Percentiles rank a stretch among this genome's conserved stretches.
phyloP scores from a whole-genome alignment of 495 filamentous ascomycete species.

The Xylaria grammica region DNA sequence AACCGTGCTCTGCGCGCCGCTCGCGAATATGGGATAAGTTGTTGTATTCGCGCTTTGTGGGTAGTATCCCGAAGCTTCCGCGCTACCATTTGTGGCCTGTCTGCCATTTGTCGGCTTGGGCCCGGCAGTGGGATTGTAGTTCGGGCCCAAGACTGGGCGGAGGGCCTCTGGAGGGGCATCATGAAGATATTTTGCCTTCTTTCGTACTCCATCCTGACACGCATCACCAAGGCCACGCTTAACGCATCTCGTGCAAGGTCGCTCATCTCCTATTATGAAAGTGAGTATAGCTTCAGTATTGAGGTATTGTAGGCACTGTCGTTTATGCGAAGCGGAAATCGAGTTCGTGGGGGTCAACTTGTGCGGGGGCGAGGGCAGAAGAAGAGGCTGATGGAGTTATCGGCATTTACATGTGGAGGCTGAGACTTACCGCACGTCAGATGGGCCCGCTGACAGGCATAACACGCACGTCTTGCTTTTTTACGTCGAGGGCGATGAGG shows the following conservation, averaged over 20 bases:
- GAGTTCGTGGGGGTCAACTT: constrained; percentile 22
- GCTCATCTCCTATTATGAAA: constrained; percentile 63
- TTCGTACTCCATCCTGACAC: constrained; percentile 94
- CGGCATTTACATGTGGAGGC: constrained; percentile 28
- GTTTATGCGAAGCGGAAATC: not conserved
- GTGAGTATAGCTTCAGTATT: constrained; percentile 24
- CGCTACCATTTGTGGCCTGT: constrained; percentile 33
- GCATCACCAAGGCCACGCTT: constrained; percentile 87
- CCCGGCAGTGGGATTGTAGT: constrained; percentile 53
- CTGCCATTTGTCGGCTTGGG: constrained; percentile 40
- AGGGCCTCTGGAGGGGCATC: constrained; percentile 83
- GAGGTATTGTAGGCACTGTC: not conserved
- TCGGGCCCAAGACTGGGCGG: constrained; percentile 60
- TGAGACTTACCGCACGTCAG: constrained; percentile 90
- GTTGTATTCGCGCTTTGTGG: constrained; percentile 32
- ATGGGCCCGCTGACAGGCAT: constrained; percentile 96
- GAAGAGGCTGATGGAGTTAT: constrained; percentile 26
- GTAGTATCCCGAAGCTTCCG: constrained; percentile 37
- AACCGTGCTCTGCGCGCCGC: constrained; percentile 36
- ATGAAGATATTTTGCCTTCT: constrained; percentile 99
- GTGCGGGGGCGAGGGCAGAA: constrained; percentile 15
- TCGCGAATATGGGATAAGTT: constrained; percentile 44
- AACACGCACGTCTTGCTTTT: constrained; percentile 94
- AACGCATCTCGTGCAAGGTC: constrained; percentile 91
- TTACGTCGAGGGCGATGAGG: constrained; percentile 86